Evolutionary conservation across 2,329 filamentous ascomycete species (phyloP).

Genomic region (Magnaporthiopsis poae): DNA sequence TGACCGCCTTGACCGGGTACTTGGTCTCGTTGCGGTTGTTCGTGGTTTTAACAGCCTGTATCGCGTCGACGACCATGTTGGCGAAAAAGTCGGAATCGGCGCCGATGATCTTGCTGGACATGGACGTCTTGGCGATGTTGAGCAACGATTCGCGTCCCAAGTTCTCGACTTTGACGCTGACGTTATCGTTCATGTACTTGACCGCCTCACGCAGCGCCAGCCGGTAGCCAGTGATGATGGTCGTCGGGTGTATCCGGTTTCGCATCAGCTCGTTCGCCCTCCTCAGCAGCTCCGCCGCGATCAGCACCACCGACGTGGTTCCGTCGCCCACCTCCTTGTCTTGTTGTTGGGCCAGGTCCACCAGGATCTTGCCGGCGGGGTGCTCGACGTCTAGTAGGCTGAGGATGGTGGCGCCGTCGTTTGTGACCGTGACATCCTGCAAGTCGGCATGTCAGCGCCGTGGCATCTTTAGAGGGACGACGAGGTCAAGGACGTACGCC

Average conservation of each 20-base stretch:
- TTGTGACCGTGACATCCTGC: constrained; percentile 94
- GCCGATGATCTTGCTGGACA: constrained; percentile 99
- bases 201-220: constrained; percentile 90
- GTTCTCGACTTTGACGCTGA: constrained; percentile 88
- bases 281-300: constrained; percentile 86
- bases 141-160: constrained; percentile 82
- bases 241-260: constrained; percentile 98
- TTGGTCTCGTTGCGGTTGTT: constrained; percentile 87
- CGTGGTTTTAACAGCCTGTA: constrained; percentile 84
- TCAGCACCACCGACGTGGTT: constrained; percentile 93
- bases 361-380: constrained; percentile 94
- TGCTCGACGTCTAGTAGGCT: constrained; percentile 93
- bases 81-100: constrained; percentile 93
- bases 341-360: constrained; percentile 94
- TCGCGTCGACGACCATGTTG: constrained; percentile 93
- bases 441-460: background rate
- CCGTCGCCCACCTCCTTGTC: constrained; percentile 98
- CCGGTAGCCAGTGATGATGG: constrained; percentile 96
- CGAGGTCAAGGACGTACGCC: constrained; percentile 50
- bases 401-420: constrained; percentile 95
- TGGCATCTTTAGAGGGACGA: background rate
- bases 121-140: constrained; percentile 95
- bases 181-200: constrained; percentile 98
- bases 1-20: constrained; percentile 98
- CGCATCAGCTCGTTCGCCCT: constrained; percentile 97